Percentiles rank a stretch among this genome's conserved stretches.
phyloP scores from a whole-genome alignment of 148 eudicot species.

The Chenopodium formosanum region DNA sequence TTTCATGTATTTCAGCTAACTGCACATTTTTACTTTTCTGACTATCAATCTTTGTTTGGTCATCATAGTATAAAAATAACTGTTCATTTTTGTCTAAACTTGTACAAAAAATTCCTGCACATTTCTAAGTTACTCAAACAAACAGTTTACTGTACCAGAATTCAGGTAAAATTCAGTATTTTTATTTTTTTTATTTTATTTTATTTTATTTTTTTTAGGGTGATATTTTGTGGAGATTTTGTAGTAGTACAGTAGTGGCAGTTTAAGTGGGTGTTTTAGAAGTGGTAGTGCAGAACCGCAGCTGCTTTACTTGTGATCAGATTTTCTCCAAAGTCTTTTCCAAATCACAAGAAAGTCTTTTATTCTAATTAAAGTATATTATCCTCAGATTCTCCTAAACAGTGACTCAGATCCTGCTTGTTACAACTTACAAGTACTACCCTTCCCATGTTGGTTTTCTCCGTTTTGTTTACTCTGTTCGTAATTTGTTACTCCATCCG shows the following conservation, averaged over 20 bases:
- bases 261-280: not conserved
- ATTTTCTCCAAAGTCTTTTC: not conserved
- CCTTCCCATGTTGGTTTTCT: too few relatives aligned
- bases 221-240: not conserved
- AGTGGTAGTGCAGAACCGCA: not conserved
- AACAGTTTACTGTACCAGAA: too few relatives aligned
- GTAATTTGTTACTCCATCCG: not conserved
- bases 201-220: not conserved
- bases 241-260: not conserved
- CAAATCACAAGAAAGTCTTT: not conserved
- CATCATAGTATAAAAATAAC: constrained; percentile 1
- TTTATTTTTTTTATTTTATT: too few relatives aligned
- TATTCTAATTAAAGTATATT: not conserved
- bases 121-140: not conserved
- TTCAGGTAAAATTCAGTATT: not conserved
- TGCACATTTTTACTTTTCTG: constrained; percentile 5
- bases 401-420: constrained; percentile 6
- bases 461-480: too few relatives aligned
- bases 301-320: not conserved
- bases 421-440: too few relatives aligned
- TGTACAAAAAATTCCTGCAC: constrained; percentile 1
- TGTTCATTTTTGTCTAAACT: constrained; percentile 11
- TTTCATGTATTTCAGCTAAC: constrained; percentile 12
- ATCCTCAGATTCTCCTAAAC: not conserved
- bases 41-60: constrained; percentile 3